Base-by-base conservation (phyloP, 805 yeast genomes). In the Torulaspora gathmanii region DNA sequence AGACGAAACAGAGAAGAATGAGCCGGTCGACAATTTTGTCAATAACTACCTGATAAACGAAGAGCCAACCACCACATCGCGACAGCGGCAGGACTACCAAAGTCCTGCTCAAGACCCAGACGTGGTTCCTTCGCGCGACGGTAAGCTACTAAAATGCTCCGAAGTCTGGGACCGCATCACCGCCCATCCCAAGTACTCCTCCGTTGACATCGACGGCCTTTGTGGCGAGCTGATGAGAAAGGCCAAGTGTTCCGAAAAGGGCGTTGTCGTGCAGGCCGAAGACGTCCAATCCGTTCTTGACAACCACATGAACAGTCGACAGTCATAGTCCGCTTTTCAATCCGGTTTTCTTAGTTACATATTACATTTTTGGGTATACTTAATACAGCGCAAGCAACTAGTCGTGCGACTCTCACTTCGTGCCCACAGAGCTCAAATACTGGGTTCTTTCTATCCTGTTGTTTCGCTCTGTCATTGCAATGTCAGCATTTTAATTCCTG, bases 91-190 rank as follows among this genome's bases (percentile, higher is more conserved):
- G 36, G 15, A 19, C 4, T 6, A 25, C 12, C 17, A 33, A 12
- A 16, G 31, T 7, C 26, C 16, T 17, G 37, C 22, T 6, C 22
- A n/a, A 5, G 45, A 48, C 12, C 47, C 40, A 20, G 71, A 69
- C 27, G 77, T 80, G 23, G 90, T 87, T 3, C 95, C 95, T 5
- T 77, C 83, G 4, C 83, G 79, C 7, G 83, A 80, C 46, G 68
- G 66, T 13, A 72, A 76, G 11, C 62, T 79, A 54, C 68, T 85
- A 67, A 80, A 79, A 59, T 93, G 99, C 66, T 79, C 95, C 0
- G 96, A 89, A 55, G 83, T 91, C 12, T 93, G 99, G 99, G 98
- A 91, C 65, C 77, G 98, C 60, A 84, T 93, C 30, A 86, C 96
- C 1, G 68, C 93, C 17, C 98, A 93, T 72, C 98, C 99, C 27